Conservation (phyloP, 1,284 basidiomycete species). For the Trametes sp. region DNA sequence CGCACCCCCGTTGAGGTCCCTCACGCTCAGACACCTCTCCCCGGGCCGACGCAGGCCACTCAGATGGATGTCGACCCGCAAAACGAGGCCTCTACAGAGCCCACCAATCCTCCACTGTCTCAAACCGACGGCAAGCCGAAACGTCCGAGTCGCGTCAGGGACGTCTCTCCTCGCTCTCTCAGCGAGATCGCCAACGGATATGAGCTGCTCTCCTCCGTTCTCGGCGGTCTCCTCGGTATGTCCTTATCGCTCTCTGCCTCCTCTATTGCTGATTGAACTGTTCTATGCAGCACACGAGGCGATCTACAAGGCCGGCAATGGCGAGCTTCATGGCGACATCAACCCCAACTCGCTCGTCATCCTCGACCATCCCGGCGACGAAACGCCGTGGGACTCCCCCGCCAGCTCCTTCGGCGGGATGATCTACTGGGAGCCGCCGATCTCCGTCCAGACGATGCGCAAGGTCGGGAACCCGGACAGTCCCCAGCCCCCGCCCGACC, state of each 20-base stretch:
- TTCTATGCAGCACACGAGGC: constrained; percentile 3
- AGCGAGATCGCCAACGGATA: neutral
- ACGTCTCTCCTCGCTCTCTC: neutral
- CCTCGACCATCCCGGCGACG: neutral
- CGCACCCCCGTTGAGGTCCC: too few species aligned
- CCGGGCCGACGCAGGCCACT: too few species aligned
- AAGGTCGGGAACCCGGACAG: constrained; percentile 5
- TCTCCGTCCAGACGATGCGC: constrained; percentile 9
- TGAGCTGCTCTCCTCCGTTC: neutral
- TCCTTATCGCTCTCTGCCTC: neutral
- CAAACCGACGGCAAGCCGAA: too few species aligned
- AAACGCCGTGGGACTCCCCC: neutral
- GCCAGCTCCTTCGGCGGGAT: neutral
- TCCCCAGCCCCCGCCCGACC: neutral
- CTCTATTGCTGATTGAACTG: neutral
- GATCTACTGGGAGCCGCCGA: constrained; percentile 15
- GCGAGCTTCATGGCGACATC: constrained; percentile 12
- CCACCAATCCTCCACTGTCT: neutral
- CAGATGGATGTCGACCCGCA: neutral
- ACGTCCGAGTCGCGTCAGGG: neutral
- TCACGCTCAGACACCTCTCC: too few species aligned
- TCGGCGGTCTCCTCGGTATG: neutral
- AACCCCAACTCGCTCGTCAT: constrained; percentile 4
- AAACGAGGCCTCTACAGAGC: neutral
- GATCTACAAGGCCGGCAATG: neutral